A percentile compares a stretch with the other conserved stretches of the same genome.
These are phyloP conservation scores for Trichoderma simmonsii DNA, from an alignment of 2,329 filamentous ascomycete genomes.

Conservation along the genomic window DNA sequence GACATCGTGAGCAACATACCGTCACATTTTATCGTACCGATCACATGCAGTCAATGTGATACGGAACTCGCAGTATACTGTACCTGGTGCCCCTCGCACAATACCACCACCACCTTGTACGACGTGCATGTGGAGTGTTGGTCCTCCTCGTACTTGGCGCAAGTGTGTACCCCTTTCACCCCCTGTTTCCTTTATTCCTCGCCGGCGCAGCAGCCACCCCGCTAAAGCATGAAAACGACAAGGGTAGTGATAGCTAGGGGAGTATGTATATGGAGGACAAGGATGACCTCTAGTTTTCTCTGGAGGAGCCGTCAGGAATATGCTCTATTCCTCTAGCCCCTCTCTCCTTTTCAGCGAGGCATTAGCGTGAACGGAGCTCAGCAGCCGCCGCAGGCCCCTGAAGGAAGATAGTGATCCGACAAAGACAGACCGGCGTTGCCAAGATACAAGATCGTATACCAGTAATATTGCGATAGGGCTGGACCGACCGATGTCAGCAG, in stretches of 20 bases:
- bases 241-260: not conserved
- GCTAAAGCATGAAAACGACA: slow-evolving; percentile 14
- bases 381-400: not conserved
- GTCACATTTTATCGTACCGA: not conserved
- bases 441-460: not conserved
- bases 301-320: not conserved
- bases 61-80: not conserved
- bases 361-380: slow-evolving; percentile 6
- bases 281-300: not conserved
- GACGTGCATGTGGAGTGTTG: not conserved
- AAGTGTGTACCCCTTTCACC: slow-evolving; percentile 1
- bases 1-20: not conserved
- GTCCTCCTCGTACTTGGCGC: not conserved
- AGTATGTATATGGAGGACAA: not conserved
- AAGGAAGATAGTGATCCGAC: slow-evolving; percentile 8
- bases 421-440: not conserved
- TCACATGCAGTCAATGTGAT: not conserved
- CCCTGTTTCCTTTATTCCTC: slow-evolving; percentile 9
- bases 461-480: slow-evolving; percentile 8
- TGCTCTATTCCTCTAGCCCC: not conserved
- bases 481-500: not conserved
- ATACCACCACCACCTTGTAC: not conserved
- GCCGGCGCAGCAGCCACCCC: slow-evolving; percentile 1
- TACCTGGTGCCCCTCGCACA: not conserved
- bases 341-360: not conserved